phyloP scores from a whole-genome alignment of 371 early-diverging fungal species.

The Blakeslea trispora region DNA sequence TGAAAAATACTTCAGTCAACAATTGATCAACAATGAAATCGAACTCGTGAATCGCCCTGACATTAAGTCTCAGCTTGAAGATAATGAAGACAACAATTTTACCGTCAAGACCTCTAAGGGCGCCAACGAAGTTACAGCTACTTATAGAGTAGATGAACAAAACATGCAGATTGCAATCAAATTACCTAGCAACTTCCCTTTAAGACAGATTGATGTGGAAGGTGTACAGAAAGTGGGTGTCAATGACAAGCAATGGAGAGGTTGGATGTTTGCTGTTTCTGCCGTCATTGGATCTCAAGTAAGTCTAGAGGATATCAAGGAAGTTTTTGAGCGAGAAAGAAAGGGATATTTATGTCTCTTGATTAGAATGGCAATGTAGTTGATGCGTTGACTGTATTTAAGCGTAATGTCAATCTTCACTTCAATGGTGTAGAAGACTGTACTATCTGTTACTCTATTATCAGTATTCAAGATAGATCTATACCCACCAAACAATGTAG shows the following conservation, averaged over 20 bases:
- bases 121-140: slow-evolving; percentile 73
- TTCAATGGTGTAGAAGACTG: slow-evolving; percentile 95
- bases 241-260: slow-evolving; percentile 84
- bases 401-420: slow-evolving; percentile 84
- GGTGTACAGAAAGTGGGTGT: slow-evolving; percentile 83
- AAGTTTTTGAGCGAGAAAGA: background rate
- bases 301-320: no score
- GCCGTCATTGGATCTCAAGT: slow-evolving; percentile 75
- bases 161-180: slow-evolving; percentile 80
- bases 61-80: slow-evolving; percentile 46
- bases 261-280: slow-evolving; percentile 83
- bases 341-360: background rate
- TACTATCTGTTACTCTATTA: slow-evolving; percentile 94
- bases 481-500: slow-evolving; percentile 90
- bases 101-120: slow-evolving; percentile 69
- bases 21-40: slow-evolving; percentile 70
- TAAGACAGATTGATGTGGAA: slow-evolving; percentile 81
- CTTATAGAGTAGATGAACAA: slow-evolving; percentile 86
- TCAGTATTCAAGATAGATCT: slow-evolving; percentile 85
- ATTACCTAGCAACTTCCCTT: slow-evolving; percentile 82
- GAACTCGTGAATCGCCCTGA: slow-evolving; percentile 53
- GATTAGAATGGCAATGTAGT: slow-evolving; percentile 78
- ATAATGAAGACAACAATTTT: slow-evolving; percentile 60
- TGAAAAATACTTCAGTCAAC: slow-evolving; percentile 69
- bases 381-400: slow-evolving; percentile 79